These are phyloP conservation scores for Metschnikowia cerradonensis DNA, from an alignment of 805 yeast genomes.

Conservation along the genomic window DNA sequence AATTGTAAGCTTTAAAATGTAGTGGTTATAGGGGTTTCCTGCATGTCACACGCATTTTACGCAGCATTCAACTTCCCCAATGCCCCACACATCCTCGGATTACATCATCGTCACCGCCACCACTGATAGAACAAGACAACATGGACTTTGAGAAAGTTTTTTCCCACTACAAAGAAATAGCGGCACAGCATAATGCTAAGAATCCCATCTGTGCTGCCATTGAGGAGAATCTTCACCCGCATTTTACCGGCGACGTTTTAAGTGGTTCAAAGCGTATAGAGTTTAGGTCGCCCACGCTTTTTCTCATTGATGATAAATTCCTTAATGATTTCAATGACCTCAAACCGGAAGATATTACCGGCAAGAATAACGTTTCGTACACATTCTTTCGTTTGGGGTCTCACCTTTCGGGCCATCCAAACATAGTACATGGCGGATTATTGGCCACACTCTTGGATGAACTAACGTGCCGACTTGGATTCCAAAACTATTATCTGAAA, in stretches of 20 bases:
- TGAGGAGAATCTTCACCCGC: conserved; percentile 30
- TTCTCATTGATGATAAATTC: conserved; percentile 32
- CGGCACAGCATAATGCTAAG: background rate
- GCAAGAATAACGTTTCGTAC: conserved; percentile 27
- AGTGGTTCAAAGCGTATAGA: conserved; percentile 32
- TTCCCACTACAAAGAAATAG: background rate
- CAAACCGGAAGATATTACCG: conserved; percentile 7
- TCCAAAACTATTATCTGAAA: conserved; percentile 36
- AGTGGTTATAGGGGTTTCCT: background rate
- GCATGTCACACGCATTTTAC: background rate
- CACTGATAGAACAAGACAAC: background rate
- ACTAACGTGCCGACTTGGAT: conserved; percentile 40
- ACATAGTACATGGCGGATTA: conserved; percentile 42
- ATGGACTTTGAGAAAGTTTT: background rate
- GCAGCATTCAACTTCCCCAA: background rate
- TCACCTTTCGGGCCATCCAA: conserved; percentile 36
- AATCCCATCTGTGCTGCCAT: conserved; percentile 16
- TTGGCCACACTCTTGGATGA: conserved; percentile 42
- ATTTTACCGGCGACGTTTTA: conserved; percentile 34
- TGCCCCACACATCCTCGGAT: background rate
- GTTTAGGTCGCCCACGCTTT: conserved; percentile 31
- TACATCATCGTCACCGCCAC: background rate
- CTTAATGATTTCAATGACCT: conserved; percentile 24
- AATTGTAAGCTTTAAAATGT: background rate
- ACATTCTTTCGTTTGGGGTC: conserved; percentile 40